These are phyloP conservation scores for Coniochaeta hoffmannii DNA, from an alignment of 2,329 filamentous ascomycete genomes.

Conservation along the genomic window DNA sequence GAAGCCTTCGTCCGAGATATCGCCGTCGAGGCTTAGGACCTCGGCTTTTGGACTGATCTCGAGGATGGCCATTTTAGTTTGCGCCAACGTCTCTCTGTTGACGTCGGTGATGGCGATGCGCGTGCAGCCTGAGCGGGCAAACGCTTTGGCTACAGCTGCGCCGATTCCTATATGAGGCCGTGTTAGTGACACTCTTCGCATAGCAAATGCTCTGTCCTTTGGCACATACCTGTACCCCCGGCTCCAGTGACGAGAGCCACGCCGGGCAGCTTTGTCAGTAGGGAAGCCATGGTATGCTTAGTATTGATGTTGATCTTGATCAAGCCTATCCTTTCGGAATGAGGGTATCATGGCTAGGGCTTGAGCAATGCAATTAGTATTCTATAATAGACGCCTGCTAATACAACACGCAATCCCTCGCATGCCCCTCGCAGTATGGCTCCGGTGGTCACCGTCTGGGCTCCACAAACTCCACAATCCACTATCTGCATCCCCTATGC, in stretches of 20 bases:
- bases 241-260: slow-evolving; percentile 37
- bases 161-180: slow-evolving; percentile 40
- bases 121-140: slow-evolving; percentile 40
- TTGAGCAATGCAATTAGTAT: not conserved
- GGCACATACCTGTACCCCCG: slow-evolving; percentile 32
- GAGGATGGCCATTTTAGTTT: slow-evolving; percentile 25
- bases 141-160: slow-evolving; percentile 41
- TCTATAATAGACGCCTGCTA: not conserved
- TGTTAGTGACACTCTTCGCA: not conserved
- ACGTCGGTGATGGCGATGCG: slow-evolving; percentile 48
- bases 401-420: no score
- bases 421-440: no score
- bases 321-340: no score
- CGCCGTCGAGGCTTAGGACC: slow-evolving; percentile 29
- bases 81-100: slow-evolving; percentile 29
- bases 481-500: not conserved
- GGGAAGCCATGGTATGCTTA: slow-evolving; percentile 6
- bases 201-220: not conserved
- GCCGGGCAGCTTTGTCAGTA: slow-evolving; percentile 5
- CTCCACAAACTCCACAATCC: not conserved
- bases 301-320: not conserved
- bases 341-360: not conserved
- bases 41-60: slow-evolving; percentile 23
- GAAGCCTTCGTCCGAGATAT: slow-evolving; percentile 40
- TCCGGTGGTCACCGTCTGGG: no score